A percentile compares a stretch with the other conserved stretches of the same genome.
Evolutionary conservation across 2,329 filamentous ascomycete species (phyloP).

Genomic region (Botrytis elliptica): DNA sequence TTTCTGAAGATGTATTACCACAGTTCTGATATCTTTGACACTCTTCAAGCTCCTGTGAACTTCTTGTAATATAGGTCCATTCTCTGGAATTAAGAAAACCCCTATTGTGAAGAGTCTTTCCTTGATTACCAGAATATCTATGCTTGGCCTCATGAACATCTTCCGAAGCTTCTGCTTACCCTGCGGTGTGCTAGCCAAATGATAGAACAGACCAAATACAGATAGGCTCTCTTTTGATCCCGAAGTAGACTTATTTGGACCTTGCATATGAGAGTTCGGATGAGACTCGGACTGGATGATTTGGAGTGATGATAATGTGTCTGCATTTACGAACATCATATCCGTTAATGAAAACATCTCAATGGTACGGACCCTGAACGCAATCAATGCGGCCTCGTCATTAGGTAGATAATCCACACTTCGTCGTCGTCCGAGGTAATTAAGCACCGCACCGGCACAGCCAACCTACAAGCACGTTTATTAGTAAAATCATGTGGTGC

Average conservation of each 20-base stretch:
- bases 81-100: slow-evolving; percentile 66
- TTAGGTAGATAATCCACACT: slow-evolving; percentile 62
- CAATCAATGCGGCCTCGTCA: slow-evolving; percentile 51
- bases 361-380: slow-evolving; percentile 62
- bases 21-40: slow-evolving; percentile 72
- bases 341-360: slow-evolving; percentile 71
- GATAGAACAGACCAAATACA: slow-evolving; percentile 77
- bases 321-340: slow-evolving; percentile 75
- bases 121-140: slow-evolving; percentile 64
- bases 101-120: slow-evolving; percentile 70
- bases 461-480: slow-evolving; percentile 50
- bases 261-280: slow-evolving; percentile 76
- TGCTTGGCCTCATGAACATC: slow-evolving; percentile 76
- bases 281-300: slow-evolving; percentile 81
- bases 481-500: background rate
- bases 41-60: slow-evolving; percentile 63
- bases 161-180: slow-evolving; percentile 73
- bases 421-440: slow-evolving; percentile 69
- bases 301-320: slow-evolving; percentile 79
- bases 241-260: slow-evolving; percentile 57
- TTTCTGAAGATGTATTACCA: slow-evolving; percentile 70
- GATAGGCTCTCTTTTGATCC: slow-evolving; percentile 79
- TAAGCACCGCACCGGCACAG: slow-evolving; percentile 84
- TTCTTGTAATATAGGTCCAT: slow-evolving; percentile 53
- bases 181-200: slow-evolving; percentile 73